These are phyloP conservation scores for Penicillium sp. DNA, from an alignment of 2,329 filamentous ascomycete genomes.

Conservation along the genomic window DNA sequence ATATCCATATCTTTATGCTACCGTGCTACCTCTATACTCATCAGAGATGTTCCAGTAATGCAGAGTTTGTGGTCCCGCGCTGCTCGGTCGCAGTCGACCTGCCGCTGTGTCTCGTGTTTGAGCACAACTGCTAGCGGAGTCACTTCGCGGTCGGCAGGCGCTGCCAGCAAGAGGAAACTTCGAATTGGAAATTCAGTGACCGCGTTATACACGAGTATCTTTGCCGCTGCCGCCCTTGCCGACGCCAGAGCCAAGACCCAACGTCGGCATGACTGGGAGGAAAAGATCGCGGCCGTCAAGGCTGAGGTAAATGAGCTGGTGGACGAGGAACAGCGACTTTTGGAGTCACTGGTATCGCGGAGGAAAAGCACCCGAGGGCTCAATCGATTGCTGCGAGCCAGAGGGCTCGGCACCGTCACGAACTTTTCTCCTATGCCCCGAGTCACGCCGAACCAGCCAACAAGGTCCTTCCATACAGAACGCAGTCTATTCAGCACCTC, in stretches of 20 bases:
- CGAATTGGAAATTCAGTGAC: slow-evolving; percentile 43
- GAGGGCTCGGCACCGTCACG: slow-evolving; percentile 24
- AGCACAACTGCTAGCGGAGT: slow-evolving; percentile 35
- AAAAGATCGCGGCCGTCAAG: slow-evolving; percentile 42
- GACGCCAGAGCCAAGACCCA: slow-evolving; percentile 40
- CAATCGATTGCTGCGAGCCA: slow-evolving; percentile 21
- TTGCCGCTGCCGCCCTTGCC: slow-evolving; percentile 40
- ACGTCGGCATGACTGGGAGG: slow-evolving; percentile 39
- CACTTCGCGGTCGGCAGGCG: slow-evolving; percentile 33
- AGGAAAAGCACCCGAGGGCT: slow-evolving; percentile 16
- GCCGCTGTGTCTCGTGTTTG: slow-evolving; percentile 42
- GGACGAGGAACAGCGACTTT: slow-evolving; percentile 37
- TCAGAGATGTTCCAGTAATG: slow-evolving; percentile 39
- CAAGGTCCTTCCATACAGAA: slow-evolving; percentile 20
- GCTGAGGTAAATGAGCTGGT: slow-evolving; percentile 40
- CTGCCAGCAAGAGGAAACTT: slow-evolving; percentile 37
- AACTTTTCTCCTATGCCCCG: slow-evolving; percentile 10
- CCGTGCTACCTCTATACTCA: not conserved
- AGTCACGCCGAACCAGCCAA: slow-evolving; percentile 9
- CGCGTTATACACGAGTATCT: slow-evolving; percentile 43
- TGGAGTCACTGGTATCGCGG: slow-evolving; percentile 30
- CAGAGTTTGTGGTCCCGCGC: slow-evolving; percentile 43
- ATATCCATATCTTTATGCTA: not conserved
- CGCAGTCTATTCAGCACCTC: slow-evolving; percentile 5
- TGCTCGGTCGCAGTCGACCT: slow-evolving; percentile 36